Conservation (phyloP, 2,329 filamentous ascomycete genomes). For the Phaeophleospora eucalypticola region DNA sequence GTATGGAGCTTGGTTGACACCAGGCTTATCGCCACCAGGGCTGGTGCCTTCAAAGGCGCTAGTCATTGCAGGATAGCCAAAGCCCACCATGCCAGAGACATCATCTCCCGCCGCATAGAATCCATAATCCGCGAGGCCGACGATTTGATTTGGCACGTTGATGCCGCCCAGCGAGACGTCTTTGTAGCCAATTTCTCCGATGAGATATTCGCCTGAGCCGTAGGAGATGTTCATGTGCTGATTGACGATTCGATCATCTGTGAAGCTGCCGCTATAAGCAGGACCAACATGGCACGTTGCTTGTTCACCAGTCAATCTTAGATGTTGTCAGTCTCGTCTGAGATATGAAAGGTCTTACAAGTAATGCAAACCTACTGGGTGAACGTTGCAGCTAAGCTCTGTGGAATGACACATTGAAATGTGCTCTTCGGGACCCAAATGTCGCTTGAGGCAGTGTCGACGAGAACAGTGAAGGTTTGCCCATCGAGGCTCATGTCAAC, state of each 20-base stretch:
- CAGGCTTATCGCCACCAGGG: slow-evolving; percentile 16
- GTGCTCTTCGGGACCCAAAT: slow-evolving; percentile 39
- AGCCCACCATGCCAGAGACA: slow-evolving; percentile 42
- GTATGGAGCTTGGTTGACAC: slow-evolving; percentile 34
- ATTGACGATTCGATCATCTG: slow-evolving; percentile 30
- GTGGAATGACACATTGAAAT: slow-evolving; percentile 18
- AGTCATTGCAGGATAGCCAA: slow-evolving; percentile 46
- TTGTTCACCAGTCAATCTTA: background rate
- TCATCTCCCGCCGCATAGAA: slow-evolving; percentile 15
- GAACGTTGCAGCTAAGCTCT: background rate
- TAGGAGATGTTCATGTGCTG: slow-evolving; percentile 42
- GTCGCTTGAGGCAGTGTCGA: slow-evolving; percentile 47
- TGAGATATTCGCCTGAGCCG: slow-evolving; percentile 38
- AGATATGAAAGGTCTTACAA: background rate
- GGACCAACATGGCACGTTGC: slow-evolving; percentile 16
- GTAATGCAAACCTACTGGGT: background rate
- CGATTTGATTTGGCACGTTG: slow-evolving; percentile 40
- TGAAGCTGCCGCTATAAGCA: slow-evolving; percentile 30
- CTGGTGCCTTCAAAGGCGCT: slow-evolving; percentile 29
- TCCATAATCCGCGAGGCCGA: slow-evolving; percentile 39
- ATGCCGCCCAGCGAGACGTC: slow-evolving; percentile 44
- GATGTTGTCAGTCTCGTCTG: background rate
- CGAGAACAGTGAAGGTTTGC: slow-evolving; percentile 32
- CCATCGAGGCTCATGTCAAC: slow-evolving; percentile 16
- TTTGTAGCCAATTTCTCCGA: slow-evolving; percentile 37